These are phyloP conservation scores for Ambrosiella xylebori DNA, from an alignment of 2,329 filamentous ascomycete species.

Conservation along the genomic window DNA sequence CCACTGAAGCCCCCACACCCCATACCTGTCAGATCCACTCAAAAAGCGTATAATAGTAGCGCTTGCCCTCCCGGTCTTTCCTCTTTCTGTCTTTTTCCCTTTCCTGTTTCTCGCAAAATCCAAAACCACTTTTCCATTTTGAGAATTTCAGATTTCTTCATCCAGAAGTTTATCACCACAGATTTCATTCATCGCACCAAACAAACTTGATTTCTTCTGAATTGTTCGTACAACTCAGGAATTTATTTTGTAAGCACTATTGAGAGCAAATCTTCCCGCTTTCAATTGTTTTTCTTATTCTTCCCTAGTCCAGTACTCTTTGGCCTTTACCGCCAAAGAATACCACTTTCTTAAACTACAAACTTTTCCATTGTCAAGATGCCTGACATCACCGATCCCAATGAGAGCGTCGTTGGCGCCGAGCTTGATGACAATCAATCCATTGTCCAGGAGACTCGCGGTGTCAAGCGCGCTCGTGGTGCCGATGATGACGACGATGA, in stretches of 20 bases:
- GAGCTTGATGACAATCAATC: conserved; percentile 57
- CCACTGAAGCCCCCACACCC: neutral
- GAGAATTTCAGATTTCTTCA: no score
- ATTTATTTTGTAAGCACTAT: neutral
- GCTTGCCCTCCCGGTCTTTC: conserved; percentile 11
- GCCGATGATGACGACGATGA: conserved; percentile 94
- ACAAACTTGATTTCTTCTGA: neutral
- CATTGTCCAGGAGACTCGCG: conserved; percentile 52
- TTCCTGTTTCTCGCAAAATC: conserved; percentile 5
- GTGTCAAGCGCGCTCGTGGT: conserved; percentile 76
- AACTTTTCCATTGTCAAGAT: conserved; percentile 26
- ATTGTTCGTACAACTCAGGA: neutral
- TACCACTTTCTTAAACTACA: neutral
- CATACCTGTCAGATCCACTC: neutral
- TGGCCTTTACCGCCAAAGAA: neutral
- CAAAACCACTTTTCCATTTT: neutral
- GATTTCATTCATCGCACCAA: neutral
- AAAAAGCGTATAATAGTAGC: conserved; percentile 10
- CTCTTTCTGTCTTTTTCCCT: conserved; percentile 12
- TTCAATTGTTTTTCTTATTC: neutral
- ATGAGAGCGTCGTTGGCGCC: conserved; percentile 57
- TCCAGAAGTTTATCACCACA: no score
- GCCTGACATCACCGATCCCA: conserved; percentile 66
- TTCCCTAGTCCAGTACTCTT: neutral
- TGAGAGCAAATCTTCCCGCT: neutral